These are phyloP conservation scores for Didymella pomorum DNA, from an alignment of 2,329 filamentous ascomycete species.

Conservation along the genomic window DNA sequence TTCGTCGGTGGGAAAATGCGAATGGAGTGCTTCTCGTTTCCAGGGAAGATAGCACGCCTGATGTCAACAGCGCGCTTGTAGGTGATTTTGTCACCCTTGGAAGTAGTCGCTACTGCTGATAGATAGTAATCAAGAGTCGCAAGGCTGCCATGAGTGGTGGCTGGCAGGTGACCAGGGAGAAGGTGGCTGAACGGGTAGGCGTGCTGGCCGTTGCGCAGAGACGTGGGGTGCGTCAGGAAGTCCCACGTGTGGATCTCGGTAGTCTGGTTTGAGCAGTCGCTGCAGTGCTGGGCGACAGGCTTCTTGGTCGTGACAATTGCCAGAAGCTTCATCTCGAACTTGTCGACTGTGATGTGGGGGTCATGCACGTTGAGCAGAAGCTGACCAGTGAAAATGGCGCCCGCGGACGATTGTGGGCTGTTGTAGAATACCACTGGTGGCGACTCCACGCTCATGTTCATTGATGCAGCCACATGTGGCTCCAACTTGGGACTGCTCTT, in stretches of 20 bases:
- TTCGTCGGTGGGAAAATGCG: constrained; percentile 97
- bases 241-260: constrained; percentile 82
- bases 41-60: constrained; percentile 79
- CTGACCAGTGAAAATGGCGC: constrained; percentile 85
- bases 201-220: constrained; percentile 65
- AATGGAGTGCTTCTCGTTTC: constrained; percentile 84
- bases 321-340: constrained; percentile 75
- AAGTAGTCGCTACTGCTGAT: constrained; percentile 57
- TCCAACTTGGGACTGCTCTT: constrained; percentile 47
- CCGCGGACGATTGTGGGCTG: constrained; percentile 74
- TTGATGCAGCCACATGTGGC: constrained; percentile 57
- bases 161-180: constrained; percentile 84
- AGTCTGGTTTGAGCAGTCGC: constrained; percentile 74
- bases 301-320: constrained; percentile 79
- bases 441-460: constrained; percentile 77
- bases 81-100: constrained; percentile 68
- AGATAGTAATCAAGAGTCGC: constrained; percentile 82
- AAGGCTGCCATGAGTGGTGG: constrained; percentile 77
- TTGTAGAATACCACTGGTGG: constrained; percentile 88
- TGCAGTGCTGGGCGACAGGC: constrained; percentile 80
- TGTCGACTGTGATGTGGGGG: constrained; percentile 69
- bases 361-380: constrained; percentile 77
- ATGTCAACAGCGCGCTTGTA: constrained; percentile 75
- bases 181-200: constrained; percentile 89
- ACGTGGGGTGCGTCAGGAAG: constrained; percentile 62